phyloP scores from a whole-genome alignment of 2,329 filamentous ascomycete genomes.

The Cladosporium sp. region DNA sequence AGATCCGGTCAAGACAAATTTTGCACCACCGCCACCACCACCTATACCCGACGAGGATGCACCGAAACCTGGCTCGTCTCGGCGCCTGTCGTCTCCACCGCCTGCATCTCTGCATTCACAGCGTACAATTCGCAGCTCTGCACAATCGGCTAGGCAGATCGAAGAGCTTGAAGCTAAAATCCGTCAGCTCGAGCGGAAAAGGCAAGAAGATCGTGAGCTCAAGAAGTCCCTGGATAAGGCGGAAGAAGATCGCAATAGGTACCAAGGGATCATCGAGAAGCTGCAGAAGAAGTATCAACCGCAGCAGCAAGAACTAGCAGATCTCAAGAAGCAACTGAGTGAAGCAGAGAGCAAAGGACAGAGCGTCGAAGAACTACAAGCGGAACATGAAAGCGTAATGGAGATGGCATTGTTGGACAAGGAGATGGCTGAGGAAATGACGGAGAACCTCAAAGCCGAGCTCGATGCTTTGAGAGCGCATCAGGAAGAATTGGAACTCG shows the following conservation, averaged over 20 bases:
- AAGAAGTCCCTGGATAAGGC: constrained; percentile 73
- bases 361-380: constrained; percentile 67
- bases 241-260: constrained; percentile 71
- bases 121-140: constrained; percentile 39
- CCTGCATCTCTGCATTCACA: constrained; percentile 28
- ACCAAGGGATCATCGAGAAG: constrained; percentile 82
- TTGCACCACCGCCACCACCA: constrained; percentile 29
- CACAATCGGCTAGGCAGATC: constrained; percentile 61
- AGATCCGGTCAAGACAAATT: constrained; percentile 21
- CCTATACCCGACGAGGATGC: constrained; percentile 22
- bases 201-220: constrained; percentile 78
- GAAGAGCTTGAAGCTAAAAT: constrained; percentile 88
- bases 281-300: constrained; percentile 84
- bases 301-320: constrained; percentile 72
- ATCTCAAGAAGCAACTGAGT: constrained; percentile 72
- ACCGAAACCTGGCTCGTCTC: constrained; percentile 20
- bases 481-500: constrained; percentile 78
- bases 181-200: constrained; percentile 80
- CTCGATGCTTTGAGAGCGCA: constrained; percentile 71
- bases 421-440: constrained; percentile 93
- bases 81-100: constrained; percentile 30
- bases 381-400: constrained; percentile 77
- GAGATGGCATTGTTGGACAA: constrained; percentile 86
- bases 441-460: constrained; percentile 76
- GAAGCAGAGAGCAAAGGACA: constrained; percentile 68